A percentile compares a stretch with the other conserved stretches of the same genome.
Evolutionary conservation across 2,329 filamentous ascomycete genomes (phyloP).

Genomic region (Alternaria dauci): DNA sequence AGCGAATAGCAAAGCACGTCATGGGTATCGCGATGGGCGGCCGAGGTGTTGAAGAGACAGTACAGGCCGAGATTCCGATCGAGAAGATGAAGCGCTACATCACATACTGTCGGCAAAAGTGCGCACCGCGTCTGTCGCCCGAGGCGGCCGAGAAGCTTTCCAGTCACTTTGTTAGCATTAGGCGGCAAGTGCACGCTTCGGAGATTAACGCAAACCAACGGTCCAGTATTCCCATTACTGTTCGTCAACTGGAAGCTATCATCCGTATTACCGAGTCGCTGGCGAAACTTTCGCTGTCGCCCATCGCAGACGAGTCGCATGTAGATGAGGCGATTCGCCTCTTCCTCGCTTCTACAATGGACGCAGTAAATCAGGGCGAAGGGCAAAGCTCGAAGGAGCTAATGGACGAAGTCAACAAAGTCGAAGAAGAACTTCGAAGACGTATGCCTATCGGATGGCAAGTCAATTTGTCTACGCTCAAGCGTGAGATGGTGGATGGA

Average conservation of each 20-base stretch:
- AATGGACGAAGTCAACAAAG: conserved; percentile 85
- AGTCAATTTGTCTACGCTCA: conserved; percentile 84
- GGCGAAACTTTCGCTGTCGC: conserved; percentile 86
- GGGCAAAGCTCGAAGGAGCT: conserved; percentile 82
- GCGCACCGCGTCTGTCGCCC: conserved; percentile 86
- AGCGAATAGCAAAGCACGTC: conserved; percentile 94
- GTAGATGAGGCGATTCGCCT: conserved; percentile 97
- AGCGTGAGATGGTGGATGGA: conserved; percentile 89
- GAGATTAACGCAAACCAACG: conserved; percentile 90
- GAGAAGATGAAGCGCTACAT: conserved; percentile 98
- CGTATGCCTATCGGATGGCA: conserved; percentile 94
- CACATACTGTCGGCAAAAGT: conserved; percentile 94
- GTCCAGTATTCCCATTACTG: conserved; percentile 95
- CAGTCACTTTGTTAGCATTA: conserved; percentile 95
- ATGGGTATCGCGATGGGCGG: conserved; percentile 97
- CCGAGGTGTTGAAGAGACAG: conserved; percentile 79
- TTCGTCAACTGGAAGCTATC: conserved; percentile 95
- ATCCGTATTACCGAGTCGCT: conserved; percentile 96
- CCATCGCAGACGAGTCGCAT: conserved; percentile 86
- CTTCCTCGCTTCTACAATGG: conserved; percentile 97
- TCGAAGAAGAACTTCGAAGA: conserved; percentile 88
- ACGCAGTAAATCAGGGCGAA: conserved; percentile 90
- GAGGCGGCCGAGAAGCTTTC: conserved; percentile 96
- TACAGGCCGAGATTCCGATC: conserved; percentile 87
- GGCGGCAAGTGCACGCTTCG: conserved; percentile 89